Percentiles rank a stretch among this genome's conserved stretches.
Evolutionary conservation across 225 moss, liverwort and hornwort species (phyloP).

Genomic region (Marchantia polymorpha): DNA sequence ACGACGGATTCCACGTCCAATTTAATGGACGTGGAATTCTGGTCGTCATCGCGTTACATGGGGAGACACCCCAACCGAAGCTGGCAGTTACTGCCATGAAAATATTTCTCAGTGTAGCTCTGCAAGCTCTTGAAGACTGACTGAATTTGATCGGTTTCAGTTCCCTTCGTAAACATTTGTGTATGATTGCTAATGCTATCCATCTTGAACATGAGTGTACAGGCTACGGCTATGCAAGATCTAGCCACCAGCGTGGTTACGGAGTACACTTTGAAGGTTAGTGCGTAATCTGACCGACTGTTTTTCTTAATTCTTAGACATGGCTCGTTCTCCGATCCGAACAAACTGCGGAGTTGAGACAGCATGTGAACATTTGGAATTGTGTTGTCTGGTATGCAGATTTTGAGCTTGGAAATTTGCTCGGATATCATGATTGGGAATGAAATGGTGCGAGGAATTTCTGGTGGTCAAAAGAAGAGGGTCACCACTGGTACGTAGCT

Average conservation of each 20-base stretch:
- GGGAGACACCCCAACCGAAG: too few relatives aligned
- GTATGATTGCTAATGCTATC: background rate
- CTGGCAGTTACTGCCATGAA: too few relatives aligned
- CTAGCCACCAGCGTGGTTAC: conserved; percentile 49
- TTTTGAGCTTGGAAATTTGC: conserved; percentile 78
- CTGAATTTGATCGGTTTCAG: too few relatives aligned
- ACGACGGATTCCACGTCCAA: too few relatives aligned
- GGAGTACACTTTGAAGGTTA: conserved; percentile 65
- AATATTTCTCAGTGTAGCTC: too few relatives aligned
- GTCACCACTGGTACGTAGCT: conserved; percentile 64
- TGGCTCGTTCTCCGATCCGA: background rate
- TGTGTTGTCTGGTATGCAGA: conserved; percentile 40
- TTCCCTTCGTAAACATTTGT: too few relatives aligned
- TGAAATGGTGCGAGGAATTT: conserved; percentile 78
- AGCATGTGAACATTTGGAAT: background rate
- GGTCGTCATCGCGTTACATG: too few relatives aligned
- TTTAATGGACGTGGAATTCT: too few relatives aligned
- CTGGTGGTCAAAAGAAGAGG: conserved; percentile 85
- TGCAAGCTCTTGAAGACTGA: too few relatives aligned
- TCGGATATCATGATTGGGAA: conserved; percentile 72
- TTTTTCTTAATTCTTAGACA: background rate
- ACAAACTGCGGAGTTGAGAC: background rate
- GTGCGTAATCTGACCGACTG: conserved; percentile 1
- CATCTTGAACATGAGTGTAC: background rate
- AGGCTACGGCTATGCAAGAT: conserved; percentile 64